phyloP scores from a whole-genome alignment of 2,329 filamentous ascomycete genomes.

The Colletotrichum phormii region DNA sequence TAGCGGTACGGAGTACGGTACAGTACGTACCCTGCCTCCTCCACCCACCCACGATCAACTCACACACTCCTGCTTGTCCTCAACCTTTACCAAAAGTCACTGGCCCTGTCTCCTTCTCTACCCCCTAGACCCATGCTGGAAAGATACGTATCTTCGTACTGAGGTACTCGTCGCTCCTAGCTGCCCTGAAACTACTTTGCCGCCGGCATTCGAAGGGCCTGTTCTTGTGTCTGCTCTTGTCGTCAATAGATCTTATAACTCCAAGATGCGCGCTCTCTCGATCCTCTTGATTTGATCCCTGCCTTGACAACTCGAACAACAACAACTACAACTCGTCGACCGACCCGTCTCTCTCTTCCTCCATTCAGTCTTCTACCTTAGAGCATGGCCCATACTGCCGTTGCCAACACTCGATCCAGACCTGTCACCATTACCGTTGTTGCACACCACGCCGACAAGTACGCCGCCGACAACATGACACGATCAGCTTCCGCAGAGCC shows the following conservation, averaged over 20 bases:
- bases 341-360: constrained; percentile 21
- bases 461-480: constrained; percentile 47
- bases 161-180: constrained; percentile 20
- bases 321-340: constrained; percentile 21
- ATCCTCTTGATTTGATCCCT: constrained; percentile 28
- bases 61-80: background rate
- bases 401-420: constrained; percentile 33
- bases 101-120: background rate
- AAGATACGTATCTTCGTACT: background rate
- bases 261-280: constrained; percentile 32
- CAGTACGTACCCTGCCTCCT: background rate
- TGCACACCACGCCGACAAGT: constrained; percentile 32
- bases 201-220: constrained; percentile 33
- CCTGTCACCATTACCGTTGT: constrained; percentile 27
- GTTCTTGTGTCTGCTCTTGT: constrained; percentile 33
- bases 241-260: constrained; percentile 36
- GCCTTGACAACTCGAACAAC: constrained; percentile 30
- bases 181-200: constrained; percentile 37
- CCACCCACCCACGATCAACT: background rate
- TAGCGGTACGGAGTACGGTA: background rate
- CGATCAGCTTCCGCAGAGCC: constrained; percentile 58
- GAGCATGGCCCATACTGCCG: constrained; percentile 34
- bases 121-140: background rate
- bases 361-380: constrained; percentile 1
- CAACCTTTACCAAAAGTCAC: constrained; percentile 9